Conservation (phyloP, 805 yeast species). For the Ogataea haglerorum region DNA sequence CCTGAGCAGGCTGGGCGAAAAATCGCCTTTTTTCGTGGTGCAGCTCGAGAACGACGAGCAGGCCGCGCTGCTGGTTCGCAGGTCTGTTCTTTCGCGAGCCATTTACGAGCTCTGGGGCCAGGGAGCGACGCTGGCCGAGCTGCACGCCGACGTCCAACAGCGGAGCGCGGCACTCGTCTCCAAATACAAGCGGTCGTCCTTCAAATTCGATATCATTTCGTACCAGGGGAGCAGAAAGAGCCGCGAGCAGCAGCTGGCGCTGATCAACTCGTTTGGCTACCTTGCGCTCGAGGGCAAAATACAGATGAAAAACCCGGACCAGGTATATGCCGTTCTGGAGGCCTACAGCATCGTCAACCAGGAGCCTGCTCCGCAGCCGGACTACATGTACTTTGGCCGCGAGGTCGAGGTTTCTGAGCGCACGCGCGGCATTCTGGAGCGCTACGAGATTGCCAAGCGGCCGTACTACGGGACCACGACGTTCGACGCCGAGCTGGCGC, state of each 20-base stretch:
- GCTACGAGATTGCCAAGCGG: slow-evolving; percentile 75
- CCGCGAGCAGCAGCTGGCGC: slow-evolving; percentile 46
- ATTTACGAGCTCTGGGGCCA: slow-evolving; percentile 85
- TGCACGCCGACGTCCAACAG: slow-evolving; percentile 51
- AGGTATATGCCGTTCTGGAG: slow-evolving; percentile 69
- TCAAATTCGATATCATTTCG: slow-evolving; percentile 80
- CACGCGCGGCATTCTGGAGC: slow-evolving; percentile 60
- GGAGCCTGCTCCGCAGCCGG: slow-evolving; percentile 46
- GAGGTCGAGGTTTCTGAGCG: slow-evolving; percentile 62
- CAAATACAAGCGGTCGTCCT: slow-evolving; percentile 45
- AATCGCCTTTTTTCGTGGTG: slow-evolving; percentile 69
- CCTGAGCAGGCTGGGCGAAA: slow-evolving; percentile 52
- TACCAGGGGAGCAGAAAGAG: slow-evolving; percentile 64
- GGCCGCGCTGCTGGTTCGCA: slow-evolving; percentile 58
- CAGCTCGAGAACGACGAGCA: slow-evolving; percentile 61
- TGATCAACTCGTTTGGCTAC: slow-evolving; percentile 71
- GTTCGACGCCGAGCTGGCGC: slow-evolving; percentile 88
- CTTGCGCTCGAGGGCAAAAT: slow-evolving; percentile 76
- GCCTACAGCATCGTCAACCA: slow-evolving; percentile 45
- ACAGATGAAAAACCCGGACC: slow-evolving; percentile 71
- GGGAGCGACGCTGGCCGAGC: slow-evolving; percentile 50
- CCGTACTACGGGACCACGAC: slow-evolving; percentile 94
- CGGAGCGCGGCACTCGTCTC: slow-evolving; percentile 29
- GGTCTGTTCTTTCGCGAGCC: slow-evolving; percentile 70
- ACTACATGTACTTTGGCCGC: slow-evolving; percentile 70